Evolutionary conservation across 257 asterid species (phyloP), one percentile per base, ranked within the genome.

Genomic region (Eucommia ulmoides): DNA sequence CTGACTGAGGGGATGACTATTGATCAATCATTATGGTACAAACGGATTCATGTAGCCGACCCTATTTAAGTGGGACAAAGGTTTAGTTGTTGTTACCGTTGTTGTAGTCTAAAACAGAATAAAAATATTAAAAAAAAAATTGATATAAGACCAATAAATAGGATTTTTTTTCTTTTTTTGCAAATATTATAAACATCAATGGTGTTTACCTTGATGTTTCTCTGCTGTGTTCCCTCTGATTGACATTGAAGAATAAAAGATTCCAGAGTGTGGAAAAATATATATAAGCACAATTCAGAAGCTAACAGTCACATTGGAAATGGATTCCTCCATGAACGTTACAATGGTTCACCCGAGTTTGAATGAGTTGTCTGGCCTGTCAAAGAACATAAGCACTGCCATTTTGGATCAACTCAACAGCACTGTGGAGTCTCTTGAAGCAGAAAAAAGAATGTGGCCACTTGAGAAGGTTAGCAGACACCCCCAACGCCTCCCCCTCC

Each of bases 281-380:
- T n/a, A n/a, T 56, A 89, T 85, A 55, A 66, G 78, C 72, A 71
- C 65, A 49, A 76, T 89, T 55, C 71, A 64, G 50, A 69, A 60
- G 51, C 66, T 85, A 64, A 60, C 96, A 38, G 88, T 85, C 49
- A 79, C 79, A 14, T 71, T 85, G 69, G 97, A 96, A 53, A 78
- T 81, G 79, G 94, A 89, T 74, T 71, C 96, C 22, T 89, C 97
- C 60, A 68, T 71, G 74, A 85, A 78, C 61, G 85, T 89, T 51
- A 89, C 97, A 51, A 89, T 82, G 75, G 96, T 82, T 52, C 97
- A 89, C 62, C 97, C 97, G 38, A 89, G 97, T 86, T 77, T 89
- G 77, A 89, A 89, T 9, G 82, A 74, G 54, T 56, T 89, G 59
- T 89, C 97, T 9, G 97, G 96, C 50, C 71, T 89, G 55, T 78